These are phyloP conservation scores for Paramyrothecium roridum DNA, from an alignment of 2,329 filamentous ascomycete genomes.

Conservation along the genomic window DNA sequence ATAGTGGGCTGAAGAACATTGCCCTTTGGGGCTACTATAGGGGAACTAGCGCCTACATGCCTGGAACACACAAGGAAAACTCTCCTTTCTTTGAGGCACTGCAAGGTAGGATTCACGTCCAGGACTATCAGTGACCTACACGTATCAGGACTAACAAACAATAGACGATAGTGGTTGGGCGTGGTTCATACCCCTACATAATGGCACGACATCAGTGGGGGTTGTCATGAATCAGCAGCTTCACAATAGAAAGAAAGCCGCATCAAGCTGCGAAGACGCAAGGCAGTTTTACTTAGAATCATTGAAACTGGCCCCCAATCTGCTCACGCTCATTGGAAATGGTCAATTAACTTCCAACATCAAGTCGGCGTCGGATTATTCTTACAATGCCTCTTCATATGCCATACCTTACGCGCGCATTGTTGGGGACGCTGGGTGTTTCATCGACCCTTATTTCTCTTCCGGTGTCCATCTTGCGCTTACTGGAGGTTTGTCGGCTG, in stretches of 20 bases:
- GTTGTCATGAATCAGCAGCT: conserved; percentile 37
- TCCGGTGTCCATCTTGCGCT: conserved; percentile 46
- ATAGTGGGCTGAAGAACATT: conserved; percentile 44
- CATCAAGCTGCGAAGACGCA: no score
- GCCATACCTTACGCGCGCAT: conserved; percentile 35
- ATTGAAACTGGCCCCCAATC: conserved; percentile 27
- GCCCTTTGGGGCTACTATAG: conserved; percentile 49
- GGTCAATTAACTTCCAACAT: conserved; percentile 30
- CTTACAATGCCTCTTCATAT: conserved; percentile 41
- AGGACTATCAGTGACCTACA: no score
- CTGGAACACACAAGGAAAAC: conserved; percentile 29
- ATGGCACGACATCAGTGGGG: conserved; percentile 40
- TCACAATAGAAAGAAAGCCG: conserved; percentile 30
- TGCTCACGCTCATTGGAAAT: conserved; percentile 22
- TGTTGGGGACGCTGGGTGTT: conserved; percentile 43
- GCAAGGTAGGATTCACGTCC: no score
- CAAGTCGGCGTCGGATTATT: conserved; percentile 43
- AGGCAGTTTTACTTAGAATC: conserved; percentile 29
- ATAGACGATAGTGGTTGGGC: conserved; percentile 50
- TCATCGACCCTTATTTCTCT: conserved; percentile 47
- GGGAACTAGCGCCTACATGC: conserved; percentile 24
- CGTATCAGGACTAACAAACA: no score
- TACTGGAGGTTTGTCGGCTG: conserved; percentile 38
- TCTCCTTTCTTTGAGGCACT: conserved; percentile 42
- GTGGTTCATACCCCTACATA: conserved; percentile 48